Conservation (phyloP, 352 stramenopile species). For the Globisporangium megalacanthum region DNA sequence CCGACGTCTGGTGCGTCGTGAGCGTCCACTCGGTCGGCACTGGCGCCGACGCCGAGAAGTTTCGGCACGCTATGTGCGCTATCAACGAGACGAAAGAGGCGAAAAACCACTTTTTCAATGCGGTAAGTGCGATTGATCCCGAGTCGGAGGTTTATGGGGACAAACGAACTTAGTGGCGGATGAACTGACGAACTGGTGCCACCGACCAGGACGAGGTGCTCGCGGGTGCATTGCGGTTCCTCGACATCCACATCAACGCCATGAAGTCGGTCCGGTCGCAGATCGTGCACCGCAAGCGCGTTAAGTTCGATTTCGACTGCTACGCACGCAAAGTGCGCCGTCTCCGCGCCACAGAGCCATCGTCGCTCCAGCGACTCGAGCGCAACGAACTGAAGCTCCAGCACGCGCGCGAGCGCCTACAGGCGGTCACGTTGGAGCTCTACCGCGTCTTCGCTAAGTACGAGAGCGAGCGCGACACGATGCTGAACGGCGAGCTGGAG, state of each 20-base stretch:
- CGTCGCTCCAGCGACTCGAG: slow-evolving; percentile 31
- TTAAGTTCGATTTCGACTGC: slow-evolving; percentile 72
- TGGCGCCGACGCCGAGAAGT: slow-evolving; percentile 62
- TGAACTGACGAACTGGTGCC: not conserved
- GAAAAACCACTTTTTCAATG: slow-evolving; percentile 74
- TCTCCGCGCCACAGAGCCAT: slow-evolving; percentile 16
- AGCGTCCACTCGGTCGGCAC: slow-evolving; percentile 57
- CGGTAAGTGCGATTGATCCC: slow-evolving; percentile 18
- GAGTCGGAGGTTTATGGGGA: no score
- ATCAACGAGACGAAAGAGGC: slow-evolving; percentile 74
- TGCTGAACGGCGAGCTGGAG: slow-evolving; percentile 73
- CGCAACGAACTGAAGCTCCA: slow-evolving; percentile 55
- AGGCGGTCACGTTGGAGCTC: slow-evolving; percentile 53
- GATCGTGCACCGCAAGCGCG: slow-evolving; percentile 53
- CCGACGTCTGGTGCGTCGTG: slow-evolving; percentile 71
- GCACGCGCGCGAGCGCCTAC: slow-evolving; percentile 33
- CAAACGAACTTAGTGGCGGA: no score
- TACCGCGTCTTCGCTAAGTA: slow-evolving; percentile 79
- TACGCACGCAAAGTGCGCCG: slow-evolving; percentile 51
- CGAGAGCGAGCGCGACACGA: slow-evolving; percentile 64
- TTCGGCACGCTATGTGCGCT: slow-evolving; percentile 64
- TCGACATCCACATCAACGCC: slow-evolving; percentile 73
- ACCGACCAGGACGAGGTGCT: slow-evolving; percentile 47
- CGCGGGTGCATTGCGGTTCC: slow-evolving; percentile 49
- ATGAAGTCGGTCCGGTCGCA: slow-evolving; percentile 72